Evolutionary conservation across 805 yeast genomes (phyloP).

Genomic region (Wickerhamomyces hampshirensis): DNA sequence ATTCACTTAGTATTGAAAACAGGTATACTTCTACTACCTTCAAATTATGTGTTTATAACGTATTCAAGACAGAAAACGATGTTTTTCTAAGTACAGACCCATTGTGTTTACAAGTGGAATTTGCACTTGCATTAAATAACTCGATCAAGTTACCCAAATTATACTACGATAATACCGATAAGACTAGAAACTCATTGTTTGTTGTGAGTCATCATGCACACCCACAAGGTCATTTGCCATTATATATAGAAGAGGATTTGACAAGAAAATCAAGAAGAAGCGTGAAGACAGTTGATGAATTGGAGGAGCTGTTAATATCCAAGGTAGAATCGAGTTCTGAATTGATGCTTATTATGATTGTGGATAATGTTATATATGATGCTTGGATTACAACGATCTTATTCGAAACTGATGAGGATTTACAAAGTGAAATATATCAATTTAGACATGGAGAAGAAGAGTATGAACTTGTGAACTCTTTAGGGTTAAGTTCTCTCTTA

Average conservation of each 20-base stretch:
- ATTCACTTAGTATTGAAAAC: conserved; percentile 11
- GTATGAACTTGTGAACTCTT: conserved; percentile 6
- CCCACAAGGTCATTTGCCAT: conserved; percentile 46
- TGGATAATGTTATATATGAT: conserved; percentile 47
- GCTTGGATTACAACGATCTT: conserved; percentile 38
- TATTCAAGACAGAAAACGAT: conserved; percentile 27
- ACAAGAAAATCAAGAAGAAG: conserved; percentile 25
- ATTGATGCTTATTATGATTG: conserved; percentile 32
- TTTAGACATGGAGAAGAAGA: conserved; percentile 8
- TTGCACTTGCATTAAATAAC: conserved; percentile 43
- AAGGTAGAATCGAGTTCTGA: conserved; percentile 30
- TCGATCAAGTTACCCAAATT: conserved; percentile 36
- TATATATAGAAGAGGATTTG: conserved; percentile 45
- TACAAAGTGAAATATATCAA: conserved; percentile 24
- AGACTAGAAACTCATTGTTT: conserved; percentile 31
- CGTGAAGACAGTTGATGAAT: conserved; percentile 32
- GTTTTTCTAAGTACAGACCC: conserved; percentile 53
- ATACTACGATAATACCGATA: conserved; percentile 11
- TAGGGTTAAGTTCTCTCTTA: conserved; percentile 14
- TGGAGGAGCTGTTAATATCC: conserved; percentile 32
- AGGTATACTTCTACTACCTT: conserved; percentile 28
- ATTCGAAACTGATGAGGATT: conserved; percentile 15
- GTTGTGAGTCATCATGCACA: conserved; percentile 46
- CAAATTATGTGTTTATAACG: conserved; percentile 51
- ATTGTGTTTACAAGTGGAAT: conserved; percentile 41